These are phyloP conservation scores for Gyromitra esculenta DNA, from an alignment of 2,329 filamentous ascomycete genomes.

Conservation along the genomic window DNA sequence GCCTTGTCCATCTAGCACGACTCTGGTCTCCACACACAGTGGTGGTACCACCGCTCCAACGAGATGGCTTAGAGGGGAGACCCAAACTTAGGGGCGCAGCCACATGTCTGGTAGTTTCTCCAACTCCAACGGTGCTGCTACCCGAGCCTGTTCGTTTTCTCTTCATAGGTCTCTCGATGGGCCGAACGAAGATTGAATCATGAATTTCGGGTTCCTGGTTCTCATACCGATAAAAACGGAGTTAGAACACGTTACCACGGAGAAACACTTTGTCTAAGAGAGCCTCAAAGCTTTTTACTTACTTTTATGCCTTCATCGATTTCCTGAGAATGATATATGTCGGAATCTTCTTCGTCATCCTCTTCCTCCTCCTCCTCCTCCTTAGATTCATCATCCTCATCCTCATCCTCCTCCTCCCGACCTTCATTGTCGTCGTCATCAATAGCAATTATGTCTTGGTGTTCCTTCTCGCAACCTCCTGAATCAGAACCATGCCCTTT, in stretches of 20 bases:
- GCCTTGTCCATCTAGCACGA: constrained; percentile 11
- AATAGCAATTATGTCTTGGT: neutral
- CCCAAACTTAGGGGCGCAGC: neutral
- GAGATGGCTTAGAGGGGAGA: neutral
- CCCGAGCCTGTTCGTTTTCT: neutral
- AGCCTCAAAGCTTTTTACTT: neutral
- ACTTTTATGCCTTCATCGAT: neutral
- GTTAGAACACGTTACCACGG: neutral
- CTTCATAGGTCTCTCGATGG: constrained; percentile 8
- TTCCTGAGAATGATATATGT: neutral
- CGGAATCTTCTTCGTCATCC: neutral
- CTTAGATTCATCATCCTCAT: neutral
- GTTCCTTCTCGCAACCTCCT: neutral
- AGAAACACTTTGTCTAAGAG: neutral
- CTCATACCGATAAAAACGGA: neutral
- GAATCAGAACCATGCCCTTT: neutral
- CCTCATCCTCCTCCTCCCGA: neutral
- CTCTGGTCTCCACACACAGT: constrained; percentile 18
- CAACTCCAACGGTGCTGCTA: neutral
- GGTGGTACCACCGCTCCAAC: constrained; percentile 18
- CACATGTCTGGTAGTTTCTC: neutral
- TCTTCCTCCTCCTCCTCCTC: neutral
- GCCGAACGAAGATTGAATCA: neutral
- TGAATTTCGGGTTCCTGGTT: neutral
- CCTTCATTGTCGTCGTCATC: neutral